phyloP scores from a whole-genome alignment of 75 land plant species.

The Azolla pinnata region DNA sequence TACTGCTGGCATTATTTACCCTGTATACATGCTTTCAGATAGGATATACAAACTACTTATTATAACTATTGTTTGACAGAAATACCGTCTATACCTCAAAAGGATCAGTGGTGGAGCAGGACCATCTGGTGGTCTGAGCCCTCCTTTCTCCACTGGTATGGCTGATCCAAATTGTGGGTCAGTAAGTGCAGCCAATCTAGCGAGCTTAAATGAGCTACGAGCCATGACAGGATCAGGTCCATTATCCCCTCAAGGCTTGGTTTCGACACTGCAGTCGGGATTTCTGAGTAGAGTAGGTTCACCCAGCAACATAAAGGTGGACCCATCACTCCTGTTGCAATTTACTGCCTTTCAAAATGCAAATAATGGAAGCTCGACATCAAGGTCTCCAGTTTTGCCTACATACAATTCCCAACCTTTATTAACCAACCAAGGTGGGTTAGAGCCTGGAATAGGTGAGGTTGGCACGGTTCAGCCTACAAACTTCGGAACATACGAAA shows the following conservation, averaged over 20 bases:
- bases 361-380: background rate
- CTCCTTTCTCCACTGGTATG: conserved; percentile 31
- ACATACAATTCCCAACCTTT: background rate
- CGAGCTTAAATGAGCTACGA: conserved; percentile 29
- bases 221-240: conserved; percentile 25
- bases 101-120: conserved; percentile 47
- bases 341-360: background rate
- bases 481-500: background rate
- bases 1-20: background rate
- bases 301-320: conserved; percentile 8
- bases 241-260: conserved; percentile 25
- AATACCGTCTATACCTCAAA: conserved; percentile 63
- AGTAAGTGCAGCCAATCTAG: conserved; percentile 14
- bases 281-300: conserved; percentile 37
- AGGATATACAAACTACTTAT: background rate
- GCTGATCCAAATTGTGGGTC: conserved; percentile 31
- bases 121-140: conserved; percentile 47
- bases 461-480: background rate
- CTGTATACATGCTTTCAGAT: background rate
- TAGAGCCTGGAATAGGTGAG: background rate
- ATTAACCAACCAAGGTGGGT: background rate
- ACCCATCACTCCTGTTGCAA: background rate
- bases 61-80: conserved; percentile 28
- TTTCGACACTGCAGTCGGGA: conserved; percentile 28
- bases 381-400: background rate